A percentile compares a stretch with the other conserved stretches of the same genome.
Conservation (phyloP, 345 rosid species). For the Euphorbia lathyris region DNA sequence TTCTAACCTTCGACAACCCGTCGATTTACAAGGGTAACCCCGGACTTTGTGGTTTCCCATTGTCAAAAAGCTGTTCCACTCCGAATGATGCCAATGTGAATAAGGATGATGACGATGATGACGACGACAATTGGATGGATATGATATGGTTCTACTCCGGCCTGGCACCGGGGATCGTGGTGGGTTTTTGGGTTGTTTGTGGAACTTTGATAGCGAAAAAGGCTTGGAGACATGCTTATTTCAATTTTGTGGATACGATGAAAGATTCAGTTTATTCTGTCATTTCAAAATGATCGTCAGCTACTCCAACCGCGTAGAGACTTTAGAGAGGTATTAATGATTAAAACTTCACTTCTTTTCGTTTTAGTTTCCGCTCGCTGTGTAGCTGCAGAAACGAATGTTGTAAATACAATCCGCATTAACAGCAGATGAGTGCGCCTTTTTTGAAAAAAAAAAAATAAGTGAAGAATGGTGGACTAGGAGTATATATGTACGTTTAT, state of each 20-base stretch:
- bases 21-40: constrained; percentile 21
- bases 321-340: not conserved
- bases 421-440: too few relatives aligned
- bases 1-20: constrained; percentile 19
- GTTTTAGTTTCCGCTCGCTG: not conserved
- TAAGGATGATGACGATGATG: not conserved
- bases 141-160: constrained; percentile 1
- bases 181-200: constrained; percentile 9
- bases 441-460: not conserved
- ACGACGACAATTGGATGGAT: constrained; percentile 5
- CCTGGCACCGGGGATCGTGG: constrained; percentile 1
- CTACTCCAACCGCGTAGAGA: not conserved
- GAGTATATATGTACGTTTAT: not conserved
- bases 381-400: not conserved
- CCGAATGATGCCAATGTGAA: not conserved
- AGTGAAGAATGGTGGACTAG: not conserved
- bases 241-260: not conserved
- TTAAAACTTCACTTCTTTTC: not conserved
- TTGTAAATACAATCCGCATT: not conserved
- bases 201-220: constrained; percentile 11
- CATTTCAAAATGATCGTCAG: not conserved
- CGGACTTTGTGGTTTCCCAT: constrained; percentile 20
- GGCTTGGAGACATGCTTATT: constrained; percentile 16
- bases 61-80: constrained; percentile 9
- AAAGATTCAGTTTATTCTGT: not conserved